Conservation (phyloP, 441 rosid species). For the Monsonia emarginata region DNA sequence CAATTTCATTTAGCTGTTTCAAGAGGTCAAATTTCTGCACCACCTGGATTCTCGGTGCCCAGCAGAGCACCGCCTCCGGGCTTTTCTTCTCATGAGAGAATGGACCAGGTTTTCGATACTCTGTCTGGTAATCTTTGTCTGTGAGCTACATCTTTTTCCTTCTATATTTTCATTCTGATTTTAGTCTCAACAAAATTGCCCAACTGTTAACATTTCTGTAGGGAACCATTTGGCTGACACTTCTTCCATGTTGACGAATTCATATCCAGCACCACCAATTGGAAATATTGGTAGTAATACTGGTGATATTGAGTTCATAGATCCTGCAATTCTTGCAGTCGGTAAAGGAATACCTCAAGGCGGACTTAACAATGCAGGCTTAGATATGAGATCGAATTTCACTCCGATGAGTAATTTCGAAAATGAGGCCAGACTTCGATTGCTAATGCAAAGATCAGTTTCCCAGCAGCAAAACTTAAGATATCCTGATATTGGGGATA, state of each 20-base stretch:
- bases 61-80: constrained; percentile 92
- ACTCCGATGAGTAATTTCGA: constrained; percentile 42
- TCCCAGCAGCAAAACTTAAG: constrained; percentile 48
- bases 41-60: constrained; percentile 83
- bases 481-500: constrained; percentile 41
- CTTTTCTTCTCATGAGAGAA: constrained; percentile 63
- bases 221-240: constrained; percentile 46
- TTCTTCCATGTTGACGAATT: constrained; percentile 40
- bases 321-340: constrained; percentile 93
- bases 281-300: constrained; percentile 31
- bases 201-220: constrained; percentile 11
- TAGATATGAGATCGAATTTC: constrained; percentile 46
- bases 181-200: background rate
- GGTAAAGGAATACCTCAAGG: constrained; percentile 70
- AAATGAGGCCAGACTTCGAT: constrained; percentile 53
- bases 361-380: constrained; percentile 37
- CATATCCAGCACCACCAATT: constrained; percentile 34
- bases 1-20: constrained; percentile 33
- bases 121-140: constrained; percentile 33
- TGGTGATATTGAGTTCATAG: constrained; percentile 67
- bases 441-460: constrained; percentile 60
- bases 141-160: background rate
- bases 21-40: constrained; percentile 69
- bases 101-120: constrained; percentile 43
- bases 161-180: background rate